Evolutionary conservation across 805 yeast species (phyloP), one percentile per base, ranked within the genome.

Genomic region (Blastobotrys attinorum): DNA sequence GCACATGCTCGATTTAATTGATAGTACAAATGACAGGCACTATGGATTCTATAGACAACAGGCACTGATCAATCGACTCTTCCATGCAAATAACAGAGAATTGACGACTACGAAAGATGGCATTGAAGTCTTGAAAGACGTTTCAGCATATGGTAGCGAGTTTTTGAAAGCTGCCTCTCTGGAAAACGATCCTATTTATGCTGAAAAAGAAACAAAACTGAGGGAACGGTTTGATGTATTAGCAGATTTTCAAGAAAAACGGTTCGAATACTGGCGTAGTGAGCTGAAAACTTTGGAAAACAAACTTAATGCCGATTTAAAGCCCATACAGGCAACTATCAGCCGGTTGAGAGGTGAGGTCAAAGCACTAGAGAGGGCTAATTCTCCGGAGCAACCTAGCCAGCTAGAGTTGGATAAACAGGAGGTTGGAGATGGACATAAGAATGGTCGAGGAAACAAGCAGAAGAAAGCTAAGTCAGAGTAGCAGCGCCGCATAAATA

Each of bases 181-280:
- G 33, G 64, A 61, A 20, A 81, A 70, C 54, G 85, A 85, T 62
- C 95, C 95, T 35, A 80, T 82, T 64, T 86, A 81, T 33, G 76
- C 83, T 59, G 94, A 84, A 62, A 90, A 85, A 61, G 92, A 85
- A 62, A 84, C 81, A 60, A 80, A 85, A 20, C 70, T 84, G 58
- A 83, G 83, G 75, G 81, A 82, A 64, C 83, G 81, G 63, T 87
- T 85, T 66, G 84, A 92, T 4, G 89, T 83, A 59, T 94, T 87
- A 64, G 77, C 85, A 42, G 81, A 83, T 65, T 87, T 86, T 46
- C 96, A 88, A 67, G 95, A 86, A 63, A 89, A 82, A 57, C 76
- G 94, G 65, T 87, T 88, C 59, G 81, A 87, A 69, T 90, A 84
- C 66, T 88, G 96, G 95, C 88, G 82, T 62, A 79, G 81, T 51